Base-by-base conservation (phyloP, 2,329 filamentous ascomycete genomes). In the Colletotrichum orbiculare region DNA sequence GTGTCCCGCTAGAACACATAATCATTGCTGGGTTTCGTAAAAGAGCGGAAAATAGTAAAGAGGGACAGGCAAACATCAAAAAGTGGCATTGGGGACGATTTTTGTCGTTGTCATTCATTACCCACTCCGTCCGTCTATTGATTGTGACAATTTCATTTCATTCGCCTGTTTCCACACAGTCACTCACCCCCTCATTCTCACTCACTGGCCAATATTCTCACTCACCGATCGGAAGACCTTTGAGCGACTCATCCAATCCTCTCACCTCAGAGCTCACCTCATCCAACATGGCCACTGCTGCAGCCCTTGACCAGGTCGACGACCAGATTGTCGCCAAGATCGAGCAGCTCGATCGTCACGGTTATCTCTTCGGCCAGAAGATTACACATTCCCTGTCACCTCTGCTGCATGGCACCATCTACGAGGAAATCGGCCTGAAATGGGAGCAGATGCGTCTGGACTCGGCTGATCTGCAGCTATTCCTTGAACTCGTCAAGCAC, bases 291-390 rank as follows among this genome's bases (percentile, higher is more conserved):
- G 52, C 59, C 39, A 39, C 41, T 45, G 41, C 47, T 38, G 47
- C 42, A 34, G 41, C 45, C 34, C n/a, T 56, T 13, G 52, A 66
- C 42, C 54, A 65, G 38, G n/a, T 63, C 46, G 63, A 66, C 52
- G 63, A 66, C 6, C 15, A 46, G 8, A 66, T 66, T 35, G 59
- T 46, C 12, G 25, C 35, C 42, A 66, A 65, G 54, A 60, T 66
- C n/a, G 67, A 66, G 59, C 70, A 72, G 13, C 72, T 82, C 2
- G 77, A 83, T 39, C 77, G 76, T 34, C 82, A 85, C 68, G 82
- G 83, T 53, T 87, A 85, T 71, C 82, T 88, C 34, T 88, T 88
- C 68, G 86, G 86, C 66, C 79, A 84, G 69, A 86, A 87, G 66
- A 79, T 88, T 67, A 72, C 82, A 6, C 81, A 85, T 41, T 87